Evolutionary conservation across 1,139 yeast genomes (phyloP), one percentile per base, ranked within the genome.

Genomic region (Geotrichum siamense): DNA sequence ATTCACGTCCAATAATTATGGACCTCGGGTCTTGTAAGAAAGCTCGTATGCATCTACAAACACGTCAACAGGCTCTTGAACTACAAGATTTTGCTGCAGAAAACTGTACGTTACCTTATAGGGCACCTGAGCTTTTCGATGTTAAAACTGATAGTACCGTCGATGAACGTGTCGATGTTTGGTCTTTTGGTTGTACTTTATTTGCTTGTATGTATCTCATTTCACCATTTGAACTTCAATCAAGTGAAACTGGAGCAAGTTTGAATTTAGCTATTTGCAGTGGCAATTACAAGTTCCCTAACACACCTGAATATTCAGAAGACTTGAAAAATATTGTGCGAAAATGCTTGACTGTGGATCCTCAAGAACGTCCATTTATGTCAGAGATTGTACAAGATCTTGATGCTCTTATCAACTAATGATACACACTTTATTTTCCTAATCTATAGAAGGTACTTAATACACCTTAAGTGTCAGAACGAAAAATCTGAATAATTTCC

Each of bases 101-200:
- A 57, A 87, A 84, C 60, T 85, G 95, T 57, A 83, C 95, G 1
- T 66, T 85, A 48, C 91, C 94, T 0, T 89, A 82, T 61, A 67
- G 95, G 31, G 95, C 96, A 0, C 97, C 97, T 0, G 97, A 89
- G 58, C 68, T 89, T 38, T 68, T 87, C 48, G 93, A 85, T 54
- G 83, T 86, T 41, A 77, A 76, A 41, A 75, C 85, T 0, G 79
- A 80, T 39, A 61, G 75, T 12, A 63, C 64, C 3, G 70, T 89
- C 38, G 78, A 80, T 48, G 94, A 83, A 57, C 73, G 75, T 45
- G 79, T 83, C 3, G 97, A 89, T 58, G 76, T 89, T 16, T 89
- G 97, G 97, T 82, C 94, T 4, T 62, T 87, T 27, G 97, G 97
- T 0, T 86, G 96, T 58, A 69, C 86, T 1, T 59, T 86, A 20